Conservation (phyloP, 2,329 filamentous ascomycete species). For the Exophiala alcalophila region DNA sequence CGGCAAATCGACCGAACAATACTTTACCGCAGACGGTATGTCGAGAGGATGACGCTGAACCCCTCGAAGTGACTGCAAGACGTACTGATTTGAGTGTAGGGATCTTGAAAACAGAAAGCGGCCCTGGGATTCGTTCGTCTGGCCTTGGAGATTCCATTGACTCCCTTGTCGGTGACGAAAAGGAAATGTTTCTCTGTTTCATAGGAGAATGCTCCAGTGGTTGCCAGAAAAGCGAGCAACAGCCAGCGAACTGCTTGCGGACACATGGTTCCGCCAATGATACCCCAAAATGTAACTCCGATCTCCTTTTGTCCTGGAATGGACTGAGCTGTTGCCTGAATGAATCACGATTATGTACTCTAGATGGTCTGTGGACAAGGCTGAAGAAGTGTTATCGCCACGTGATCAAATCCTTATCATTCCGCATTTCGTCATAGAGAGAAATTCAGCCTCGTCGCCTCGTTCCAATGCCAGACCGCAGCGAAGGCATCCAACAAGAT, state of each 20-base stretch:
- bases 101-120: slow-evolving; percentile 6
- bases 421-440: too few relatives aligned
- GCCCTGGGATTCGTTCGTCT: slow-evolving; percentile 19
- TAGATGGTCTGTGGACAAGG: too few relatives aligned
- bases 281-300: too few relatives aligned
- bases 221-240: slow-evolving; percentile 33
- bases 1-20: slow-evolving; percentile 14
- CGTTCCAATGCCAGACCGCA: neutral
- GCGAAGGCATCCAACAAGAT: neutral
- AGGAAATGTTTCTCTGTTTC: slow-evolving; percentile 22
- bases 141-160: slow-evolving; percentile 16
- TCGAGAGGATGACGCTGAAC: too few relatives aligned
- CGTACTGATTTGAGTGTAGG: neutral
- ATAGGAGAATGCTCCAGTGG: too few relatives aligned
- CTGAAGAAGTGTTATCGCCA: too few relatives aligned
- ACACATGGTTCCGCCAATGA: too few relatives aligned
- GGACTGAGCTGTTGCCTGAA: too few relatives aligned
- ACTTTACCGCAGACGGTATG: slow-evolving; percentile 22
- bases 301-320: too few relatives aligned
- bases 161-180: slow-evolving; percentile 11
- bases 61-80: neutral
- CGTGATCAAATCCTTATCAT: too few relatives aligned
- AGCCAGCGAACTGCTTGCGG: slow-evolving; percentile 30
- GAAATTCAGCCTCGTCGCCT: neutral
- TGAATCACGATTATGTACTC: too few relatives aligned